Percentiles rank a stretch among this genome's conserved stretches.
These are phyloP conservation scores for Wickerhamiella kazuoi DNA, from an alignment of 805 yeast genomes.

Conservation along the genomic window DNA sequence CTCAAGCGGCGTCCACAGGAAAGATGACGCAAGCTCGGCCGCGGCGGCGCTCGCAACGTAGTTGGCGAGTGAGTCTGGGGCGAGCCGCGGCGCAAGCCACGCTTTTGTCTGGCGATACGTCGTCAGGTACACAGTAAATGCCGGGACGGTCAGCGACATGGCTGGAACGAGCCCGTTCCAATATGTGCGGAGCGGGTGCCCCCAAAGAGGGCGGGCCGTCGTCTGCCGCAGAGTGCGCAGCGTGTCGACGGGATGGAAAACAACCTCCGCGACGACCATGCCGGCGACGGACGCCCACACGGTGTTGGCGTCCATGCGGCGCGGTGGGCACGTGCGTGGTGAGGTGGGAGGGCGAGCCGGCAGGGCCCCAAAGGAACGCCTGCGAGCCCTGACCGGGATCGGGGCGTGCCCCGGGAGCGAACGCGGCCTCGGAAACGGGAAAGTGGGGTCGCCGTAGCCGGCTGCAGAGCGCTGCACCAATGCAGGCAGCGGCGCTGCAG, in stretches of 20 bases:
- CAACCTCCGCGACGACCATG: slow-evolving; percentile 22
- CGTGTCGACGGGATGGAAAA: slow-evolving; percentile 28
- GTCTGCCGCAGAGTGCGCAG: slow-evolving; percentile 27
- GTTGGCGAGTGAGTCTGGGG: slow-evolving; percentile 20
- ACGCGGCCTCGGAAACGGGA: no score
- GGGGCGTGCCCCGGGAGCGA: no score
- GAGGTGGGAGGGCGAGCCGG: no score
- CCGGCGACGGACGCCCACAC: slow-evolving; percentile 25
- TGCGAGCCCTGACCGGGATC: no score
- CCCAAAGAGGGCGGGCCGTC: slow-evolving; percentile 21
- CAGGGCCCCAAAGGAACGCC: no score
- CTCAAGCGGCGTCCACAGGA: slow-evolving; percentile 30
- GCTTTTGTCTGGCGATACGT: slow-evolving; percentile 25
- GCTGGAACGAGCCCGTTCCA: slow-evolving; percentile 27
- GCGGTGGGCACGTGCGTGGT: no score
- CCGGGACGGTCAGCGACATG: slow-evolving; percentile 25
- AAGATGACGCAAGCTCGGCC: slow-evolving; percentile 24
- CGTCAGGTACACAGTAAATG: slow-evolving; percentile 25
- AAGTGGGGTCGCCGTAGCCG: no score
- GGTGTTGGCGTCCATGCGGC: slow-evolving; percentile 24
- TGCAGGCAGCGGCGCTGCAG: no score
- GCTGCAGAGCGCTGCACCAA: no score
- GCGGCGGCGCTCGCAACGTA: slow-evolving; percentile 24
- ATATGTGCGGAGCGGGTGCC: slow-evolving; percentile 23
- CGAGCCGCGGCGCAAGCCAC: slow-evolving; percentile 22